These are phyloP conservation scores for Hygrophoropsis aurantiaca DNA, from an alignment of 768 basidiomycete genomes.

Conservation along the genomic window DNA sequence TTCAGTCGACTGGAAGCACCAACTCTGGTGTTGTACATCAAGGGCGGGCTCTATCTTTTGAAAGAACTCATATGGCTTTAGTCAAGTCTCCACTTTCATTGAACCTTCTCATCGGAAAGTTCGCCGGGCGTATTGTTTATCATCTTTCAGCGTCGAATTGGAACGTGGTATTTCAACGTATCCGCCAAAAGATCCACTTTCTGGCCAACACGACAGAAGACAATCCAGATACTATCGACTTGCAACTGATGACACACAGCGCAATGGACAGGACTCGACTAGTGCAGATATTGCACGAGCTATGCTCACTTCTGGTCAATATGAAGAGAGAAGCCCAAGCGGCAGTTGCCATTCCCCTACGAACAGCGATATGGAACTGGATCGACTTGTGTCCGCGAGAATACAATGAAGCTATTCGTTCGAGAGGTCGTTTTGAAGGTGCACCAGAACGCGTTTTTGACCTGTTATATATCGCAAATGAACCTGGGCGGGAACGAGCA, in stretches of 20 bases:
- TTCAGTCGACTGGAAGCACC: conserved; percentile 39
- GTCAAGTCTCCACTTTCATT: conserved; percentile 55
- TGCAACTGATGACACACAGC: conserved; percentile 77
- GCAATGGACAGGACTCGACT: conserved; percentile 71
- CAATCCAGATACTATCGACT: conserved; percentile 67
- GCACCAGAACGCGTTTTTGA: conserved; percentile 88
- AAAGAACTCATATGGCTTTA: conserved; percentile 63
- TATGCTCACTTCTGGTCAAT: conserved; percentile 79
- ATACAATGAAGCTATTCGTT: conserved; percentile 69
- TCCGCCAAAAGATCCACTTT: conserved; percentile 66
- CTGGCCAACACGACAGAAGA: conserved; percentile 56
- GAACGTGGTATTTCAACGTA: conserved; percentile 68
- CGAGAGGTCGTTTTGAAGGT: conserved; percentile 69
- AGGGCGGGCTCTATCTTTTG: conserved; percentile 41
- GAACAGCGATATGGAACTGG: conserved; percentile 89
- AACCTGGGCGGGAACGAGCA: conserved; percentile 45
- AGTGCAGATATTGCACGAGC: conserved; percentile 70
- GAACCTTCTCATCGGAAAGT: conserved; percentile 65
- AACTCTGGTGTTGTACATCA: conserved; percentile 20
- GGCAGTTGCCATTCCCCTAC: conserved; percentile 69
- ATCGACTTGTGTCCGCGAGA: conserved; percentile 76
- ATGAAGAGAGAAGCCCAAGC: conserved; percentile 75
- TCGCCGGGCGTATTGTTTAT: conserved; percentile 77
- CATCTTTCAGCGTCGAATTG: conserved; percentile 89
- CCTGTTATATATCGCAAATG: conserved; percentile 55